A percentile compares a stretch with the other conserved stretches of the same genome.
phyloP scores from a whole-genome alignment of 2,329 filamentous ascomycete species.

The Allantophomopsis cytisporea region DNA sequence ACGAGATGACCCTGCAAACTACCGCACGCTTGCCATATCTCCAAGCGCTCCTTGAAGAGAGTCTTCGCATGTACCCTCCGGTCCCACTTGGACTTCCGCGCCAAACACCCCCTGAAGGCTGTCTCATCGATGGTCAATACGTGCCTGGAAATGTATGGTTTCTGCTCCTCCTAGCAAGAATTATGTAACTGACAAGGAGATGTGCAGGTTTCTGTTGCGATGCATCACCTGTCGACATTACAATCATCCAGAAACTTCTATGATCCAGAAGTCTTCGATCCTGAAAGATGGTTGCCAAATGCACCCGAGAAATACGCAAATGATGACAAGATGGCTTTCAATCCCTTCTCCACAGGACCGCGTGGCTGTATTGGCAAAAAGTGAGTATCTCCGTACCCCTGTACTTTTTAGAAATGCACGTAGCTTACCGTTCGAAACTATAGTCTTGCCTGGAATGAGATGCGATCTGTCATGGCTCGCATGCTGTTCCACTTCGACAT shows the following conservation, averaged over 20 bases:
- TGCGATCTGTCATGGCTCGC: conserved; percentile 3
- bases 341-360: conserved; percentile 8
- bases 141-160: conserved; percentile 4
- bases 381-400: background rate
- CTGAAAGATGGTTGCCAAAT: conserved; percentile 3
- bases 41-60: conserved; percentile 26
- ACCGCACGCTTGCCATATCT: conserved; percentile 22
- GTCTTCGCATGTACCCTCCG: conserved; percentile 25
- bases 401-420: no score
- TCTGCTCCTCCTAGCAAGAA: background rate
- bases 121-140: conserved; percentile 5
- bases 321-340: conserved; percentile 15
- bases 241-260: background rate
- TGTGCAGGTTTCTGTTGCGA: background rate
- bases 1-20: conserved; percentile 23
- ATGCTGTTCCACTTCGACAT: conserved; percentile 4
- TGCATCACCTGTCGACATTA: background rate
- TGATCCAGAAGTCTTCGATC: conserved; percentile 2
- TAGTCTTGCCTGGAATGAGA: conserved; percentile 3
- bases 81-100: conserved; percentile 3
- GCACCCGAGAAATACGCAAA: conserved; percentile 24
- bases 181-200: background rate
- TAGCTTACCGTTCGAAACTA: background rate
- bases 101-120: conserved; percentile 4
- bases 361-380: conserved; percentile 8